Evolutionary conservation across 1,284 basidiomycete species (phyloP).

Genomic region (Malassezia japonica): DNA sequence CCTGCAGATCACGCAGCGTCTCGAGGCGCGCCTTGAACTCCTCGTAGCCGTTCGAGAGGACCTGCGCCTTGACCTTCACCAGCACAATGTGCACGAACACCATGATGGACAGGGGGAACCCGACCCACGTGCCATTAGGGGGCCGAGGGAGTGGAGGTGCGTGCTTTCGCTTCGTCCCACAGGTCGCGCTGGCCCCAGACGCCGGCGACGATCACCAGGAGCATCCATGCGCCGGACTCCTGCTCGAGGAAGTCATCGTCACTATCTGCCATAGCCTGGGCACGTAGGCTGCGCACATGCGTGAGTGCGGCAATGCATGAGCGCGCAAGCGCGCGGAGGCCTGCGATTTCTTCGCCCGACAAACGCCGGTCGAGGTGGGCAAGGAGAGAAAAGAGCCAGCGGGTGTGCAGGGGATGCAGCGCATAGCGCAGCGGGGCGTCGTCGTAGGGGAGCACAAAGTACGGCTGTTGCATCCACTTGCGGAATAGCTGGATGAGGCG

Average conservation of each 20-base stretch:
- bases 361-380: slow-evolving; percentile 63
- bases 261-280: neutral
- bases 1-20: slow-evolving; percentile 27
- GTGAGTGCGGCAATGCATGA: slow-evolving; percentile 57
- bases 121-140: neutral
- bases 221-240: slow-evolving; percentile 69
- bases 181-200: slow-evolving; percentile 80
- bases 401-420: slow-evolving; percentile 60
- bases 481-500: neutral
- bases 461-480: slow-evolving; percentile 14
- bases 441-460: neutral
- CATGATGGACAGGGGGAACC: slow-evolving; percentile 17
- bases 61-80: slow-evolving; percentile 35
- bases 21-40: slow-evolving; percentile 36
- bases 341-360: slow-evolving; percentile 66
- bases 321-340: slow-evolving; percentile 67
- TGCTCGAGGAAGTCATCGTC: slow-evolving; percentile 11
- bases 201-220: slow-evolving; percentile 62
- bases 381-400: slow-evolving; percentile 75
- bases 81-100: slow-evolving; percentile 34
- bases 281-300: neutral
- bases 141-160: neutral
- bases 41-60: slow-evolving; percentile 34
- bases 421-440: slow-evolving; percentile 32
- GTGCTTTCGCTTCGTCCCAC: slow-evolving; percentile 59